These are phyloP conservation scores for Paxillus rubicundulus DNA, from an alignment of 768 basidiomycete species.

Conservation along the genomic window DNA sequence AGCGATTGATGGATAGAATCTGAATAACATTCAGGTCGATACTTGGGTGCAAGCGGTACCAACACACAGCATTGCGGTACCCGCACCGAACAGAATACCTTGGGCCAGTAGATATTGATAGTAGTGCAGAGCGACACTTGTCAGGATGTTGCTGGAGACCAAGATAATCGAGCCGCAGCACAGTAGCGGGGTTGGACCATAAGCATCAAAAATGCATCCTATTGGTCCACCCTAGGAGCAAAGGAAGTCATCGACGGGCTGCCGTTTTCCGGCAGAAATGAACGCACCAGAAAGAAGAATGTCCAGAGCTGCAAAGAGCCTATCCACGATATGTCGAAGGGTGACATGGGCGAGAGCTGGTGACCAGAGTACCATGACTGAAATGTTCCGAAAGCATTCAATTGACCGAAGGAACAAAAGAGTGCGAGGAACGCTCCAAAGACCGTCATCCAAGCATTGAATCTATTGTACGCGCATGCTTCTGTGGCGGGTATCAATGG, in stretches of 20 bases:
- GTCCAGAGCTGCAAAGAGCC: constrained; percentile 66
- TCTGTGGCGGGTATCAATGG: constrained; percentile 12
- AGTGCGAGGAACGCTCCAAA: constrained; percentile 64
- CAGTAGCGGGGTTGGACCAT: constrained; percentile 57
- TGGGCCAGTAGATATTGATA: constrained; percentile 63
- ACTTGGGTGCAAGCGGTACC: background rate
- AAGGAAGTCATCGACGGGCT: constrained; percentile 1
- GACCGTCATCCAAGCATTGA: constrained; percentile 47
- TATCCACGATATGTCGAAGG: constrained; percentile 68
- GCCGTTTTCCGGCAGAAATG: background rate
- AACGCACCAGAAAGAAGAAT: constrained; percentile 65
- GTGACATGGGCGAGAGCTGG: constrained; percentile 48
- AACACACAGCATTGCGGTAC: constrained; percentile 62
- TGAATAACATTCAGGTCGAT: constrained; percentile 24
- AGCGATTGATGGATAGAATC: constrained; percentile 69
- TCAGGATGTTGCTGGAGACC: constrained; percentile 53
- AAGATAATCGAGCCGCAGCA: constrained; percentile 48
- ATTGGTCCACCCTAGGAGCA: constrained; percentile 54
- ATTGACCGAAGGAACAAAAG: constrained; percentile 69
- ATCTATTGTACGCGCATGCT: constrained; percentile 8
- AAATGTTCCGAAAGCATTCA: constrained; percentile 71
- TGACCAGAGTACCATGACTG: constrained; percentile 65
- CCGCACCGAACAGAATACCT: constrained; percentile 63
- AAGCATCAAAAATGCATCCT: constrained; percentile 57
- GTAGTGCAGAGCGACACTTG: constrained; percentile 54